Conservation (phyloP, 1,284 basidiomycete species). For the Singerocomus inundabilis region DNA sequence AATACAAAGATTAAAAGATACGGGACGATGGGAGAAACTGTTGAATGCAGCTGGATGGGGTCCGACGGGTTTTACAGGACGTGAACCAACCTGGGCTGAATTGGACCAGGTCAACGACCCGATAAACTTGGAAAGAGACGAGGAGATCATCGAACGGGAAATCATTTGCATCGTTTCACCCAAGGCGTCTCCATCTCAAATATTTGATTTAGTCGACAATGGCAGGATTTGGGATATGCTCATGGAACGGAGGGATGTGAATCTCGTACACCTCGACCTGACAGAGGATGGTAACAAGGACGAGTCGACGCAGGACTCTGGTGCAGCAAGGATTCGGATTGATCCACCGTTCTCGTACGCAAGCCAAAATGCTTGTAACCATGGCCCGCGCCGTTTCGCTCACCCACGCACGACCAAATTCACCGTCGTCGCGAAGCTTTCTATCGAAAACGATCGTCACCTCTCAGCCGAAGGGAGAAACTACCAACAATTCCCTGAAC, state of each 20-base stretch:
- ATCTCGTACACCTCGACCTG: background rate
- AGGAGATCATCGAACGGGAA: conserved; percentile 23
- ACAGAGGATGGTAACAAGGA: background rate
- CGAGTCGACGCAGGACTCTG: background rate
- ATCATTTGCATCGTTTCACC: conserved; percentile 9
- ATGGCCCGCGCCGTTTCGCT: background rate
- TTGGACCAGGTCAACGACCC: conserved; percentile 2
- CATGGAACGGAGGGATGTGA: background rate
- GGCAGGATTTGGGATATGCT: background rate
- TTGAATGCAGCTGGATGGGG: conserved; percentile 9
- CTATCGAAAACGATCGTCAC: conserved; percentile 24
- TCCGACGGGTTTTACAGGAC: conserved; percentile 2
- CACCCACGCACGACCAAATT: conserved; percentile 34
- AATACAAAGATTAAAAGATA: conserved; percentile 21
- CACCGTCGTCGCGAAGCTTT: conserved; percentile 31
- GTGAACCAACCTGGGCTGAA: background rate
- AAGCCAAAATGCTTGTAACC: conserved; percentile 8
- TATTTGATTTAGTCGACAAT: conserved; percentile 1
- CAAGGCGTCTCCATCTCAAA: background rate
- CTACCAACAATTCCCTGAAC: conserved; percentile 33
- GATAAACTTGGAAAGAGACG: background rate
- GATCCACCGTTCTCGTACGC: conserved; percentile 12
- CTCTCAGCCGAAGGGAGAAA: conserved; percentile 29
- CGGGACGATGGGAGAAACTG: conserved; percentile 22
- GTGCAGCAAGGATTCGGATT: conserved; percentile 8